A percentile compares a stretch with the other conserved stretches of the same genome.
Evolutionary conservation across 2,329 filamentous ascomycete species (phyloP).

Genomic region (Alternaria postmessia): DNA sequence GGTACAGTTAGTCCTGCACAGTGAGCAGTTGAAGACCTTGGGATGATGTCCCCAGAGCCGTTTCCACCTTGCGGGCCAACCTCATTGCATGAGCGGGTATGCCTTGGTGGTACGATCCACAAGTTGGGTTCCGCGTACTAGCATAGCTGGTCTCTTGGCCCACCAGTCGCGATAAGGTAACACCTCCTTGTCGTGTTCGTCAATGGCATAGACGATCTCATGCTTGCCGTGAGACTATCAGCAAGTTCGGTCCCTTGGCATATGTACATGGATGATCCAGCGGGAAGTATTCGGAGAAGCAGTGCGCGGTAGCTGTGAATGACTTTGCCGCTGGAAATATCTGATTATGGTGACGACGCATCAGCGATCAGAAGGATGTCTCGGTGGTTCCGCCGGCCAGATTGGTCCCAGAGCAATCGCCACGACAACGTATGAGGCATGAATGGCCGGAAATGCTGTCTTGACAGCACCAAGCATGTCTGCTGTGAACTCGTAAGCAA

Average conservation of each 20-base stretch:
- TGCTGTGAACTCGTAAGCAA: not conserved
- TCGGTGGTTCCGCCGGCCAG: not conserved
- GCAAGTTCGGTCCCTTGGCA: not conserved
- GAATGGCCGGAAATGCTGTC: not conserved
- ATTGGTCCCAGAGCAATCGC: not conserved
- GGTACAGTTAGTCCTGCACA: not conserved
- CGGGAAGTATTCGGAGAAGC: not conserved
- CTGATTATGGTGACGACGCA: not conserved
- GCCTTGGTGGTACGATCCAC: not conserved
- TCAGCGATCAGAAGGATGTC: not conserved
- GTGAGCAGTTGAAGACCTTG: not conserved
- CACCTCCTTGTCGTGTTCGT: not conserved
- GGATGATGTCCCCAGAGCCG: not conserved
- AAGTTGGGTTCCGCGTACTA: not conserved
- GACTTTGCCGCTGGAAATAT: not conserved
- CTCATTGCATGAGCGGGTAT: not conserved
- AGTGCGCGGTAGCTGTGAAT: not conserved
- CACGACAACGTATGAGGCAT: not conserved
- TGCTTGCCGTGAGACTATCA: not conserved
- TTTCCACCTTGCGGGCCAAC: not conserved
- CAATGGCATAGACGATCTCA: not conserved
- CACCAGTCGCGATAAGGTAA: not conserved
- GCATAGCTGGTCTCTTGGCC: conserved; percentile 1
- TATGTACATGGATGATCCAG: not conserved
- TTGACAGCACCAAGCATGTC: not conserved